Base-by-base conservation (phyloP, 495 filamentous ascomycete genomes). In the Peziza echinospora region DNA sequence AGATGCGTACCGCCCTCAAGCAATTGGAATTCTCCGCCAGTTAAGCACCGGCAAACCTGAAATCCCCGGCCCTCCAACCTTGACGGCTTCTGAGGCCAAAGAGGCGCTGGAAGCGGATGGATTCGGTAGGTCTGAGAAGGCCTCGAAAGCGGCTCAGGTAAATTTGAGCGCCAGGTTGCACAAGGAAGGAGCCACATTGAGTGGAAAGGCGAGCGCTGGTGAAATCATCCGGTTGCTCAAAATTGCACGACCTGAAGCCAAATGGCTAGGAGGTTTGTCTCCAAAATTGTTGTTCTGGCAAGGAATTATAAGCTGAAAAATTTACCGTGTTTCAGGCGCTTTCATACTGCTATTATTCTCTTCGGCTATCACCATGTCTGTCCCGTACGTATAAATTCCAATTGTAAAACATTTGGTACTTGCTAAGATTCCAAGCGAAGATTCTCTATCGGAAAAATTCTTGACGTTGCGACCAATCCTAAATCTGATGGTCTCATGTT, bases 381-480 rank as follows among this genome's bases (percentile, higher is more conserved):
- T 97, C 47, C 89, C 89, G 16, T 59, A 49, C 46, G 56, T 54
- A 13, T 37, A 13, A 19, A 16, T 23, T 5, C 21, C n/a, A 19
- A 19, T 44, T 21, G 11, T 24, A 10, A 37, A 21, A 51, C 26
- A 45, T 13, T 26, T 16, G 28, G 19, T 5, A 22, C 28, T n/a
- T 48, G 40, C 52, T 59, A 41, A 59, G 24, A 26, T 34, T 37
- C 21, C 30, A 21, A 41, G 34, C 25, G 16, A 47, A 59, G 56
- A 21, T 87, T 93, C 55, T 91, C 86, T 0, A 92, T 97, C 51
- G 89, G 89, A 21, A 85, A 82, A 62, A 89, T 97, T 45, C 70
- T 97, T 60, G 91, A 97, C 63, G 70, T 82, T 34, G 82, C 84
- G 23, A 83, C 80, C 0, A 67, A 78, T 61, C n/a, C n/a, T n/a